Conservation (phyloP, 257 asterid genomes). For the Rhazya stricta region DNA sequence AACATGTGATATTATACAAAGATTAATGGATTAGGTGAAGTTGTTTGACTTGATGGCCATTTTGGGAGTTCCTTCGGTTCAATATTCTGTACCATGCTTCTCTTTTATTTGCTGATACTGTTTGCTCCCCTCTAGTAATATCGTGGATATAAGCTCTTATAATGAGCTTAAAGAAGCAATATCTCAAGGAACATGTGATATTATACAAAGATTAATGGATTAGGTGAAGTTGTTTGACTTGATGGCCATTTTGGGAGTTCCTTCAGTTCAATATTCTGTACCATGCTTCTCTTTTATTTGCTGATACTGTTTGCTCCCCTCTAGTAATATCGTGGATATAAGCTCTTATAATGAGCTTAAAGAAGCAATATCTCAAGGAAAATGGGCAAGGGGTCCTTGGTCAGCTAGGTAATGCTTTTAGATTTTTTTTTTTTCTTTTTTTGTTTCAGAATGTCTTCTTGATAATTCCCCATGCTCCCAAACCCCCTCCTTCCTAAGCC, state of each 20-base stretch:
- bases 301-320: slow-evolving; percentile 22
- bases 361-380: slow-evolving; percentile 86
- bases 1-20: not conserved
- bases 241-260: not conserved
- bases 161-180: slow-evolving; percentile 88
- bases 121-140: slow-evolving; percentile 50
- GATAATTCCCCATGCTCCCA: not conserved
- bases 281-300: not conserved
- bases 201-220: not conserved
- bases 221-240: not conserved
- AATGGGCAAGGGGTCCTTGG: slow-evolving; percentile 99
- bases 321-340: slow-evolving; percentile 89
- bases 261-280: not conserved
- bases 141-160: slow-evolving; percentile 80
- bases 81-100: not conserved
- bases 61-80: not conserved
- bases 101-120: slow-evolving; percentile 15
- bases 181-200: slow-evolving; percentile 67
- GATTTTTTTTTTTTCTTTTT: not conserved
- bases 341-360: slow-evolving; percentile 76
- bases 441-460: too few species aligned
- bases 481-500: too few species aligned
- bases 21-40: not conserved
- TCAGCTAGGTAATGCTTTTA: slow-evolving; percentile 65
- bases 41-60: not conserved